A percentile compares a stretch with the other conserved stretches of the same genome.
These are phyloP conservation scores for Ascochyta fabae DNA, from an alignment of 2,329 filamentous ascomycete genomes.

Conservation along the genomic window DNA sequence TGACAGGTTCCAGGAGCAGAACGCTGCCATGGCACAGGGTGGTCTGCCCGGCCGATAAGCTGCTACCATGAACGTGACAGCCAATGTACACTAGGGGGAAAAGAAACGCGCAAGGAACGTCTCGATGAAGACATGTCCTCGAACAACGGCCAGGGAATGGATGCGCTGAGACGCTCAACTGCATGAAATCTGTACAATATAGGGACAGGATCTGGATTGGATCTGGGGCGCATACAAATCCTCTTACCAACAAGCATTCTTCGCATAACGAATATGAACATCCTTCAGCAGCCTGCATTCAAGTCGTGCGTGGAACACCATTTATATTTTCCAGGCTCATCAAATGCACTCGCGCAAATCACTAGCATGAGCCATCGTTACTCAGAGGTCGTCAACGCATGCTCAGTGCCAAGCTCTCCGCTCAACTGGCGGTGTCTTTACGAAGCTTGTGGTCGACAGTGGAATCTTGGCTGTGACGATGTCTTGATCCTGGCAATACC, in stretches of 20 bases:
- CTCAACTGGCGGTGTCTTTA: neutral
- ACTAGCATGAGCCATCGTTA: neutral
- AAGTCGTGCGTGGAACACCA: neutral
- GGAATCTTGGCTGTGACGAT: neutral
- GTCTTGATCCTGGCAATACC: neutral
- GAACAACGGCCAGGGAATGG: neutral
- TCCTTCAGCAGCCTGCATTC: neutral
- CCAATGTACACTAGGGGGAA: slow-evolving; percentile 8
- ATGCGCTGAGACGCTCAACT: slow-evolving; percentile 5
- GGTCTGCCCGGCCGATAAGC: slow-evolving; percentile 55
- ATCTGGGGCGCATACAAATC: slow-evolving; percentile 17
- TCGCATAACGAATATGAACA: slow-evolving; percentile 8
- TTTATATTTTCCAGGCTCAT: neutral
- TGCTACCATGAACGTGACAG: neutral
- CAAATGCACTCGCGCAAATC: neutral
- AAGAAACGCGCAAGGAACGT: neutral
- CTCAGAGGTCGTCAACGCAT: neutral
- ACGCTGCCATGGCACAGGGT: slow-evolving; percentile 71
- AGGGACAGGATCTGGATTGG: slow-evolving; percentile 15
- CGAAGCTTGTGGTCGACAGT: neutral
- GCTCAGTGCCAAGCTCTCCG: neutral
- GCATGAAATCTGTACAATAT: slow-evolving; percentile 20
- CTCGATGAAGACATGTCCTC: neutral
- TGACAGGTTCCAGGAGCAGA: slow-evolving; percentile 84
- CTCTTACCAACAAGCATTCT: slow-evolving; percentile 13